Conservation (phyloP, 2,329 filamentous ascomycete genomes). For the Cadophora malorum region DNA sequence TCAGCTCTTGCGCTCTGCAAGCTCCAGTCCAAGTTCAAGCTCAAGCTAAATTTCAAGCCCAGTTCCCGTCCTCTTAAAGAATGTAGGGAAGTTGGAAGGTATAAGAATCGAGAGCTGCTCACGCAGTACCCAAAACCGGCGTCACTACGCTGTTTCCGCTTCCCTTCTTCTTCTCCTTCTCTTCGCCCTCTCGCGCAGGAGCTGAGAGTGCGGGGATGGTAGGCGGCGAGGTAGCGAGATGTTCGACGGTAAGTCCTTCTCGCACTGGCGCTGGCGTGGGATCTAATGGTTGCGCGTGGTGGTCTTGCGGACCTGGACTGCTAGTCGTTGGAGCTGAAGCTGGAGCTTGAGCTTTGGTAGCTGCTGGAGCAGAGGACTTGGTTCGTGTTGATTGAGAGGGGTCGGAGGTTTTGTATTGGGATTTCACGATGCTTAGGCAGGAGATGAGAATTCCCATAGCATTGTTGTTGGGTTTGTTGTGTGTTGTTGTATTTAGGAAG, state of each 20-base stretch:
- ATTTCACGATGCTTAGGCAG: conserved; percentile 7
- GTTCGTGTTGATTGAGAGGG: conserved; percentile 1
- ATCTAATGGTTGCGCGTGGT: conserved; percentile 28
- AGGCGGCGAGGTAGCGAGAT: conserved; percentile 29
- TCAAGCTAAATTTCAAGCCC: neutral
- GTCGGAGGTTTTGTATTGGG: conserved; percentile 6
- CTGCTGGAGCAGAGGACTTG: neutral
- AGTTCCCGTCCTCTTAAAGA: conserved; percentile 1
- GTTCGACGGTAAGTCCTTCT: conserved; percentile 33
- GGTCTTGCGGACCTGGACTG: conserved; percentile 13
- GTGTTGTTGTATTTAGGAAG: neutral
- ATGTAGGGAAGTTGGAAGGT: neutral
- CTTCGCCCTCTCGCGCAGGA: neutral
- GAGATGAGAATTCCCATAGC: conserved; percentile 19
- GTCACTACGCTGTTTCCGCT: neutral
- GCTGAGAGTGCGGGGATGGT: conserved; percentile 19
- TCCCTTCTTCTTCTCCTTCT: too few species aligned
- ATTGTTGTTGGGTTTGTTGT: neutral
- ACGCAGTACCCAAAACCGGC: conserved; percentile 20
- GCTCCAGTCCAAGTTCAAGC: neutral
- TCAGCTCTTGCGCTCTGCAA: conserved; percentile 21
- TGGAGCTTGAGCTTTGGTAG: neutral
- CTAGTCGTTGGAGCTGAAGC: conserved; percentile 2
- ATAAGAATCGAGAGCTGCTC: conserved; percentile 26
- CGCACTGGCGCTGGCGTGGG: conserved; percentile 21